Conservation (phyloP, 208 protist species). For the Trypanosoma congolense region DNA sequence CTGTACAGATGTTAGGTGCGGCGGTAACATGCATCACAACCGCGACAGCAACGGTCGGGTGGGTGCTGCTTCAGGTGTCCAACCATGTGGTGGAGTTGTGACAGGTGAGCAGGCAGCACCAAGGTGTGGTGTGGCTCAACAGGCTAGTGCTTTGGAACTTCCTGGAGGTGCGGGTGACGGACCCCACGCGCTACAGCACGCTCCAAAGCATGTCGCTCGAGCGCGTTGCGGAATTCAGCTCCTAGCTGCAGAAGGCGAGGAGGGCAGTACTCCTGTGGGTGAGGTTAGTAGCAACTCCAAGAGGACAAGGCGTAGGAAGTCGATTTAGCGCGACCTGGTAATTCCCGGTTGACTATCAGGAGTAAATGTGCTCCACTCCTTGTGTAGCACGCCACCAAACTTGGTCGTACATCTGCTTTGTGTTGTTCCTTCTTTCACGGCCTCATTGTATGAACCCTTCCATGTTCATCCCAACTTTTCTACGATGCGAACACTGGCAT, state of each 20-base stretch:
- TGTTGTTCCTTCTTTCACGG: too few species aligned
- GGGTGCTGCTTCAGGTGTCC: not conserved
- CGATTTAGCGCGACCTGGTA: constrained; percentile 2
- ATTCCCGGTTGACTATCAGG: not conserved
- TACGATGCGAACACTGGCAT: too few species aligned
- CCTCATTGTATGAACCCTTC: too few species aligned
- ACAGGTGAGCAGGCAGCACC: not conserved
- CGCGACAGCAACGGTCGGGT: not conserved
- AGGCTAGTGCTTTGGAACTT: not conserved
- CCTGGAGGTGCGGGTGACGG: not conserved
- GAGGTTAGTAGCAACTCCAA: not conserved
- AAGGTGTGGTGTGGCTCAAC: not conserved
- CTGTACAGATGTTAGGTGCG: not conserved
- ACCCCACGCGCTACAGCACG: not conserved
- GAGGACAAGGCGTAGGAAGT: constrained; percentile 17
- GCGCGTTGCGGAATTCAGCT: constrained; percentile 7
- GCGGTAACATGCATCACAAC: too few species aligned
- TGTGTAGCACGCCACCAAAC: too few species aligned
- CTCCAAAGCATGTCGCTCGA: constrained; percentile 2
- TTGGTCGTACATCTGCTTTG: too few species aligned
- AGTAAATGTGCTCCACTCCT: not conserved
- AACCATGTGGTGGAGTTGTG: not conserved
- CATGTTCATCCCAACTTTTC: too few species aligned
- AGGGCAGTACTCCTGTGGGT: not conserved
- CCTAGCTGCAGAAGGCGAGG: constrained; percentile 4